Conservation (phyloP, 2,329 filamentous ascomycete genomes). For the Didymella pinodella region DNA sequence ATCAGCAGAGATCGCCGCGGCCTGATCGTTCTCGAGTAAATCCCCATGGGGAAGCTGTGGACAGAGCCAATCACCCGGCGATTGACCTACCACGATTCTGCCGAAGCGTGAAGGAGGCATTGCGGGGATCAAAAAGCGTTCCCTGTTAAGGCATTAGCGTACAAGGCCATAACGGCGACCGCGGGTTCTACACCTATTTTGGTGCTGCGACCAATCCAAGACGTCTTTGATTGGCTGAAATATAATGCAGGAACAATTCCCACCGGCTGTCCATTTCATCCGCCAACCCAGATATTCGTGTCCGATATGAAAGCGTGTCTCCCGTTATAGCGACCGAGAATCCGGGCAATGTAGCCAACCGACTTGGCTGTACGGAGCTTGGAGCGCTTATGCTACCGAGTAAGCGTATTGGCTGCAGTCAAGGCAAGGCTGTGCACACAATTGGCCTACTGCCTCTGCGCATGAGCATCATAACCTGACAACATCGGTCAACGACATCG, state of each 20-base stretch:
- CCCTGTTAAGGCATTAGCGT: background rate
- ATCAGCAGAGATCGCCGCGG: background rate
- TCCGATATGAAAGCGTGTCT: background rate
- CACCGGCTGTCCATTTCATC: conserved; percentile 6
- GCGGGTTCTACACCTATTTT: background rate
- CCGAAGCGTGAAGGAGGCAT: background rate
- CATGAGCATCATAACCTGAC: background rate
- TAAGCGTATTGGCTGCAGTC: background rate
- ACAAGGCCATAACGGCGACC: background rate
- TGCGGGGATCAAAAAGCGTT: background rate
- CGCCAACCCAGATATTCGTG: background rate
- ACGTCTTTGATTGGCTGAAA: background rate
- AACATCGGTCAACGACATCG: background rate
- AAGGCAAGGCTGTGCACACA: background rate
- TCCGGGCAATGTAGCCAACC: background rate
- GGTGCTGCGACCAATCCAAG: background rate
- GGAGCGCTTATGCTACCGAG: background rate
- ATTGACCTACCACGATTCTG: background rate
- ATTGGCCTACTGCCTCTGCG: background rate
- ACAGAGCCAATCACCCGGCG: background rate
- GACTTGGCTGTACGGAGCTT: conserved; percentile 3
- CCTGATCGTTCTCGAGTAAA: background rate
- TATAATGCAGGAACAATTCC: background rate
- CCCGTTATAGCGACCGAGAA: background rate
- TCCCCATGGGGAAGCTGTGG: background rate